phyloP scores from a whole-genome alignment of 2,329 filamentous ascomycete genomes.

The Botrytis pseudocinerea region DNA sequence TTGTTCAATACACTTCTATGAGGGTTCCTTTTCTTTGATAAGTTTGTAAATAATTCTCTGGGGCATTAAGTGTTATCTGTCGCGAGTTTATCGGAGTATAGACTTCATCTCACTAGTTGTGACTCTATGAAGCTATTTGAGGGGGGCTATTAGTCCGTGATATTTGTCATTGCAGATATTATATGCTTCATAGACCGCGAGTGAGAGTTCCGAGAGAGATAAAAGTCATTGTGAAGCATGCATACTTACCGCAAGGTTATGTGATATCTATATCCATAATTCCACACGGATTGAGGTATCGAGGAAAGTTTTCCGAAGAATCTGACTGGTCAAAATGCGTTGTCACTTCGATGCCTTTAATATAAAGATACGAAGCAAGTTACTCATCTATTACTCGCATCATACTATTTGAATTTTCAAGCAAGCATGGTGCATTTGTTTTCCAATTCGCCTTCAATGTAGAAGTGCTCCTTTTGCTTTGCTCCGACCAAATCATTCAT shows the following conservation, averaged over 20 bases:
- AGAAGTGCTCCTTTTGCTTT: neutral
- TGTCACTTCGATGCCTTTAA: neutral
- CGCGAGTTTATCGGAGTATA: neutral
- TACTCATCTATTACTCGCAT: neutral
- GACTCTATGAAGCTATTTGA: neutral
- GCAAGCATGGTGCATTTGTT: neutral
- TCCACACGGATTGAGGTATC: neutral
- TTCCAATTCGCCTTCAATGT: neutral
- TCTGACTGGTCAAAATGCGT: neutral
- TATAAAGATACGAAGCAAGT: neutral
- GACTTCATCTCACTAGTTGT: neutral
- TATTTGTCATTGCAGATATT: neutral
- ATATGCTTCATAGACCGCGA: neutral
- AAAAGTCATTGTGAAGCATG: neutral
- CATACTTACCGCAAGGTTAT: neutral
- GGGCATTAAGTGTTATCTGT: neutral
- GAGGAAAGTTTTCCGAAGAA: neutral
- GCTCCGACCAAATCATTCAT: neutral
- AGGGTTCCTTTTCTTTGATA: neutral
- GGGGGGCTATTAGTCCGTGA: neutral
- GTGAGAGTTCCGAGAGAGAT: neutral
- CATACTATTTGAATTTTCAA: neutral
- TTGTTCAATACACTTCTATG: neutral
- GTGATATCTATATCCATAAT: neutral
- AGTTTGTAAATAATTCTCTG: neutral